These are phyloP conservation scores for Sporothrix variecibatus DNA, from an alignment of 2,329 filamentous ascomycete species.

Conservation along the genomic window DNA sequence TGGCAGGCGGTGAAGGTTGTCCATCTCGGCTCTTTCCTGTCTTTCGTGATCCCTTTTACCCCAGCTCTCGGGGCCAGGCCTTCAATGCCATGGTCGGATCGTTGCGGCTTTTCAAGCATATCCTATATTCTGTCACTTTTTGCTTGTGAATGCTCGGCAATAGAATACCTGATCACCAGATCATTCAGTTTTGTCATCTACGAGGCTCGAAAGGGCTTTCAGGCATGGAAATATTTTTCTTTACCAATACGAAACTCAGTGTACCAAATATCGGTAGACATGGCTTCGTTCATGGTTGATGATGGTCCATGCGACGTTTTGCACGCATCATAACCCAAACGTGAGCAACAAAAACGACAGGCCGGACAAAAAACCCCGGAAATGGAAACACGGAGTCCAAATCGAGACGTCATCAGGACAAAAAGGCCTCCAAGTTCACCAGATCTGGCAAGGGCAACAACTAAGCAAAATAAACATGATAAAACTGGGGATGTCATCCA, in stretches of 20 bases:
- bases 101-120: background rate
- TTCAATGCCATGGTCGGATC: slow-evolving; percentile 17
- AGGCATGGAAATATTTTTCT: background rate
- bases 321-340: background rate
- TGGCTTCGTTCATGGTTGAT: slow-evolving; percentile 8
- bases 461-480: background rate
- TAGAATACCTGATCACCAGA: background rate
- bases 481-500: background rate
- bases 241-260: background rate
- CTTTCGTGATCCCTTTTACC: background rate
- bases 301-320: slow-evolving; percentile 11
- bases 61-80: background rate
- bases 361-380: background rate
- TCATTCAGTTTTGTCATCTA: background rate
- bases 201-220: background rate
- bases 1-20: background rate
- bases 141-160: background rate
- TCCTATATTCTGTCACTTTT: background rate
- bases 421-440: background rate
- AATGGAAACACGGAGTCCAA: slow-evolving; percentile 2
- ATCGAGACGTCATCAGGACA: background rate
- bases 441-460: background rate
- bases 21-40: slow-evolving; percentile 8
- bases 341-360: background rate
- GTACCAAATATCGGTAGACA: background rate